These are phyloP conservation scores for Candida chilensis DNA, from an alignment of 805 yeast species.

Conservation along the genomic window DNA sequence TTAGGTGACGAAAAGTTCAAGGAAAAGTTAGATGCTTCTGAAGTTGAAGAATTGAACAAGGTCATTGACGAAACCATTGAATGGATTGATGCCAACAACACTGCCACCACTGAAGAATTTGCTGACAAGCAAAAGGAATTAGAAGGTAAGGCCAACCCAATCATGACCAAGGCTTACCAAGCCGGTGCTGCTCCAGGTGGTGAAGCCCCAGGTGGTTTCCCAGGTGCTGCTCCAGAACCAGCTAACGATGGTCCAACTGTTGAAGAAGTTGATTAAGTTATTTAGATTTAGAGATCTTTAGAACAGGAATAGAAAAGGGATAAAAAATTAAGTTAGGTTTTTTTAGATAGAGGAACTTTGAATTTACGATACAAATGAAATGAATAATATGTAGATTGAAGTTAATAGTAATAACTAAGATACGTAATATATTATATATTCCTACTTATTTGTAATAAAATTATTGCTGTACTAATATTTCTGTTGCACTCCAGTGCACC, in stretches of 20 bases:
- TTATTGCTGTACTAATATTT: too few species aligned
- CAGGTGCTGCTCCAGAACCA: slow-evolving; percentile 43
- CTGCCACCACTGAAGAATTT: slow-evolving; percentile 89
- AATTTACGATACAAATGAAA: too few species aligned
- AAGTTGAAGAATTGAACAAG: slow-evolving; percentile 59
- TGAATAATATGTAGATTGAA: too few species aligned
- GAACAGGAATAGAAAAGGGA: too few species aligned
- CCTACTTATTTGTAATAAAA: too few species aligned
- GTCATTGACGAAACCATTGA: slow-evolving; percentile 79
- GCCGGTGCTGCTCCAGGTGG: slow-evolving; percentile 80
- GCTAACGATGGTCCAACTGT: slow-evolving; percentile 40
- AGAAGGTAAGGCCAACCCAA: slow-evolving; percentile 92
- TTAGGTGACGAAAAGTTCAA: slow-evolving; percentile 66
- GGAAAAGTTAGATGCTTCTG: slow-evolving; percentile 64
- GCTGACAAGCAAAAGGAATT: slow-evolving; percentile 92
- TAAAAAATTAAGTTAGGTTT: too few species aligned
- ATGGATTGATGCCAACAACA: slow-evolving; percentile 91
- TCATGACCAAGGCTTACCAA: slow-evolving; percentile 94
- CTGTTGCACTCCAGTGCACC: too few species aligned
- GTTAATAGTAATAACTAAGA: too few species aligned
- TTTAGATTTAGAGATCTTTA: too few species aligned
- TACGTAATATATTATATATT: too few species aligned
- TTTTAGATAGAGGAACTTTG: too few species aligned
- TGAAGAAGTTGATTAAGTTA: slow-evolving; percentile 39
- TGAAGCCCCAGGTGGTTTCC: slow-evolving; percentile 54